Evolutionary conservation across 148 eudicot species (phyloP), one percentile per base, ranked within the genome.

Genomic region (Oxyria digyna): DNA sequence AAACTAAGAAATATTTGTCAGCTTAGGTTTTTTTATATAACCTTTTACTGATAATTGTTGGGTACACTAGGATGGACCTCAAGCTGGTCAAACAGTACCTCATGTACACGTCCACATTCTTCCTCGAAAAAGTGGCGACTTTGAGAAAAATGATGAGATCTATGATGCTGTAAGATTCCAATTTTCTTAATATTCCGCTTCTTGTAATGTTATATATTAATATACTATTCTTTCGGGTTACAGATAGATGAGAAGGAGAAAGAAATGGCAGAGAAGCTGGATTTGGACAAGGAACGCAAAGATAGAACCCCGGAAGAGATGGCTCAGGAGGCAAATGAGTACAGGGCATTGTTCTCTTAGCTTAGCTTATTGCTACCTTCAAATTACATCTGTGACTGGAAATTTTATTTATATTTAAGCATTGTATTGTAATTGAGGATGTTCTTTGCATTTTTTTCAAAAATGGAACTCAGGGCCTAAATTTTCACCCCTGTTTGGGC

Each of bases 81-180:
- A 87, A 79, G 89, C 98, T 42, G 98, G 96, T 42, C 96, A 93
- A 73, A 80, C 88, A 1, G 98, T 93, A 27, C 82, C 98, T 10
- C 98, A 93, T 79, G 95, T 93, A 69, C 98, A 93, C 70, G 81
- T 93, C 69, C 98, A 93, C 75, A 76, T 93, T 37, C 73, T 93
- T 45, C 98, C 98, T 15, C 81, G 98, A 13, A 87, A 83, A 74
- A 71, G 67, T 23, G 96, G 87, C 1, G 96, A 93, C 74, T 87
- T 93, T 76, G 87, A 86, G 88, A 87, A 85, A 33, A 93, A 89
- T 66, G 98, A 89, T 43, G 87, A 93, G 77, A 87, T 87, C 29
- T 93, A 93, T 69, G 91, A 87, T 52, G 98, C 95, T 76, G 98
- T 93, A 82, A 63, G 95, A 66, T 52, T 27, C 1, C 26, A 4